Conservation (phyloP, 129 eudicot genomes). For the Deinandra increscens region DNA sequence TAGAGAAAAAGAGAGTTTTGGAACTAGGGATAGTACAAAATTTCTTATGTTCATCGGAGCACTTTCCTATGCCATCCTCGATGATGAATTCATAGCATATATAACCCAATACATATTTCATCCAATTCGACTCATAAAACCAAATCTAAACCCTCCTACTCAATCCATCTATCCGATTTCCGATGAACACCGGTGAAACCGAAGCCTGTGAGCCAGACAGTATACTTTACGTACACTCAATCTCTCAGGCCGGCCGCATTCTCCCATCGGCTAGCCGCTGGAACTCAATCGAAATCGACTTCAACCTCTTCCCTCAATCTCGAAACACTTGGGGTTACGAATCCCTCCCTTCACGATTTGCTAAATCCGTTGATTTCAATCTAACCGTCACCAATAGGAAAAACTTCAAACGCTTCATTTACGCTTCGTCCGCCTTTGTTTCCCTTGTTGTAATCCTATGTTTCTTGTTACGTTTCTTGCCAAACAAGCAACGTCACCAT, state of each 20-base stretch:
- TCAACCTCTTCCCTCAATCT: conserved; percentile 39
- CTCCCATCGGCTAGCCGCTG: conserved; percentile 52
- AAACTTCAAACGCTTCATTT: conserved; percentile 42
- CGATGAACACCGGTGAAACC: too few species aligned
- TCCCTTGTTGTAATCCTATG: conserved; percentile 17
- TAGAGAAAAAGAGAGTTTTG: not conserved
- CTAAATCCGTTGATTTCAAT: conserved; percentile 54
- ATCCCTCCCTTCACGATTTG: conserved; percentile 57
- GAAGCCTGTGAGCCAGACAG: not conserved
- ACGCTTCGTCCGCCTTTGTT: conserved; percentile 19
- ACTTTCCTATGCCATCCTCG: conserved; percentile 20
- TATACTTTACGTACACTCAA: conserved; percentile 39
- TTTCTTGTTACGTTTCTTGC: conserved; percentile 37
- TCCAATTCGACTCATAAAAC: too few species aligned
- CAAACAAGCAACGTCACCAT: conserved; percentile 38
- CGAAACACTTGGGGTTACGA: conserved; percentile 20
- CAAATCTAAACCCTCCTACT: too few species aligned
- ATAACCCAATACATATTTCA: not conserved
- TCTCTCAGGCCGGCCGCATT: conserved; percentile 46
- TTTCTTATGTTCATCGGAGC: conserved; percentile 16
- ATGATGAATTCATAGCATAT: conserved; percentile 28
- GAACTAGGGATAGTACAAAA: not conserved
- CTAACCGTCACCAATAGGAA: conserved; percentile 39
- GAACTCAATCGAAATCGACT: conserved; percentile 60
- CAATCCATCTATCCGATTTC: too few species aligned